Evolutionary conservation across 495 filamentous ascomycete genomes (phyloP).

Genomic region (Staphylotrichum longicolle): DNA sequence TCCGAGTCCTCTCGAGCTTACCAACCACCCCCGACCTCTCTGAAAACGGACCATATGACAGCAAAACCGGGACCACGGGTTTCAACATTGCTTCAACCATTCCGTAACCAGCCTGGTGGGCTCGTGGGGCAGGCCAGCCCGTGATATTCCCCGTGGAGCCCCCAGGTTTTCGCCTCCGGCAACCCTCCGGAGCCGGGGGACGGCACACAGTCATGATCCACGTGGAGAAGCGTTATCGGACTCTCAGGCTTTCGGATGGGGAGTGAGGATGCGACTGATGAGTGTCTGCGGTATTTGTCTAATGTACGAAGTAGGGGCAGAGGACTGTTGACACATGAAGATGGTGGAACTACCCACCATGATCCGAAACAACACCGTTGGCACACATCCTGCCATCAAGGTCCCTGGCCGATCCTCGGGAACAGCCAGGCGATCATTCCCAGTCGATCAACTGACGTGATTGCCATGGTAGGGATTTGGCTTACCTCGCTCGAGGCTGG

Average conservation of each 20-base stretch:
- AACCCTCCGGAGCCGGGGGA: constrained; percentile 10
- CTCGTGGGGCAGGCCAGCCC: not conserved
- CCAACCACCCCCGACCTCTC: not conserved
- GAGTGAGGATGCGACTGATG: not conserved
- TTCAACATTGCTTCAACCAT: constrained; percentile 6
- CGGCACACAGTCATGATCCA: not conserved
- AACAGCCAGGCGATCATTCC: not conserved
- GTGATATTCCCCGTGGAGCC: constrained; percentile 7
- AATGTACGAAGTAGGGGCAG: no score
- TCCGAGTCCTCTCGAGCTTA: constrained; percentile 3
- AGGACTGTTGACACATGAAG: no score
- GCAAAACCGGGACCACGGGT: constrained; percentile 1
- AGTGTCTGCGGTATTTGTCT: no score
- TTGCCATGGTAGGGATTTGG: not conserved
- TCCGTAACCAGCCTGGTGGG: constrained; percentile 10
- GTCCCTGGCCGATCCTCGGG: not conserved
- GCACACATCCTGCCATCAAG: not conserved
- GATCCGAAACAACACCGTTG: not conserved
- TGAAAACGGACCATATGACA: no score
- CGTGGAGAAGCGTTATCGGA: constrained; percentile 16
- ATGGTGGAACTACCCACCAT: no score
- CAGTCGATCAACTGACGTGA: constrained; percentile 12
- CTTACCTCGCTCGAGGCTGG: no score
- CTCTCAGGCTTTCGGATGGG: not conserved
- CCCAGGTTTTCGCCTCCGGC: constrained; percentile 2